Conservation (phyloP, 768 basidiomycete genomes). For the Rhizopogon roseolus region DNA sequence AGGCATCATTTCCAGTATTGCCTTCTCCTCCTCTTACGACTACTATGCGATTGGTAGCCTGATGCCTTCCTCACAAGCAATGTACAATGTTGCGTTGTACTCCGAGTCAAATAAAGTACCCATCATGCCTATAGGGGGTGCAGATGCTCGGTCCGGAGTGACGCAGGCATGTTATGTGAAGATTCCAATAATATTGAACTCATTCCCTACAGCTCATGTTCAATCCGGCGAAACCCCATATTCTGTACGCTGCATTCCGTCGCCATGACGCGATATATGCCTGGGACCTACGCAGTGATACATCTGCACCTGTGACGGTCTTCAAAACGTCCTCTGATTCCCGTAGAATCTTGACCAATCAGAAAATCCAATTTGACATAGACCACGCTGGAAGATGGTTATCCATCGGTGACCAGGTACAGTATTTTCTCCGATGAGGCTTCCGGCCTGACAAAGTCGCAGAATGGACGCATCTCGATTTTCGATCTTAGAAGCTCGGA, state of each 20-base stretch:
- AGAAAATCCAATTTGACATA: conserved; percentile 73
- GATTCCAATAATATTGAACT: background rate
- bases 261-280: conserved; percentile 52
- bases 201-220: conserved; percentile 57
- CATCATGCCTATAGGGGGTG: conserved; percentile 60
- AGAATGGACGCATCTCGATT: conserved; percentile 58
- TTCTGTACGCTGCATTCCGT: conserved; percentile 78
- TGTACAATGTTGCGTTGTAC: conserved; percentile 62
- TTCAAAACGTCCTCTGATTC: conserved; percentile 13
- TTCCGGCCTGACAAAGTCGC: background rate
- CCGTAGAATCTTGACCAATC: conserved; percentile 50
- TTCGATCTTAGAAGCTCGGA: conserved; percentile 42
- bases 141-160: conserved; percentile 13
- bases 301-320: conserved; percentile 35
- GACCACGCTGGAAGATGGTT: conserved; percentile 64
- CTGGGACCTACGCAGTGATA: conserved; percentile 75
- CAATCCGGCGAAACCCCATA: conserved; percentile 64
- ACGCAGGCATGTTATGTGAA: background rate
- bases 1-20: conserved; percentile 86
- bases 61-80: conserved; percentile 36
- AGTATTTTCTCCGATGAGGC: background rate
- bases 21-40: conserved; percentile 64
- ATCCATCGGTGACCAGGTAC: conserved; percentile 63
- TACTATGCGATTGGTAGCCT: conserved; percentile 82
- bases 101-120: conserved; percentile 54